Conservation (phyloP, 2,329 filamentous ascomycete genomes). For the Cadophora gregata region DNA sequence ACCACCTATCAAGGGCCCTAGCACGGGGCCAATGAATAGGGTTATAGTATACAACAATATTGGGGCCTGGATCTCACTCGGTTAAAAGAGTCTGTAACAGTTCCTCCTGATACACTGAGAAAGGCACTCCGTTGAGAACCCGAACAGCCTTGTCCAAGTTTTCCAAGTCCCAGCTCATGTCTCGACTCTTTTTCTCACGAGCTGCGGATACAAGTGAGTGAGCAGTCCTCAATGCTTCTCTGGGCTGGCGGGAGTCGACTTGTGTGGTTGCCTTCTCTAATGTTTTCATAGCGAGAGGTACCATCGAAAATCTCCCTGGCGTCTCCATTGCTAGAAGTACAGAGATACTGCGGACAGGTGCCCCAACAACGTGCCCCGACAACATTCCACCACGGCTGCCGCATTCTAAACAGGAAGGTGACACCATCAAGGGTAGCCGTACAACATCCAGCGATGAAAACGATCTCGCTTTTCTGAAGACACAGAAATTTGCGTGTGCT, state of each 20-base stretch:
- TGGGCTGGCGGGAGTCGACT: conserved; percentile 32
- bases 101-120: neutral
- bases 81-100: neutral
- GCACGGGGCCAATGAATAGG: neutral
- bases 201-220: conserved; percentile 34
- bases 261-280: conserved; percentile 27
- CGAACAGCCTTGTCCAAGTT: conserved; percentile 30
- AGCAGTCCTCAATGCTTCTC: conserved; percentile 36
- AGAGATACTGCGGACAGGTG: conserved; percentile 35
- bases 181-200: conserved; percentile 25
- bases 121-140: conserved; percentile 12
- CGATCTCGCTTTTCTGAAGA: conserved; percentile 24
- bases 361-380: conserved; percentile 34
- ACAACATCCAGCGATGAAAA: conserved; percentile 27
- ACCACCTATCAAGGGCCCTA: neutral
- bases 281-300: conserved; percentile 31
- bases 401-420: conserved; percentile 22
- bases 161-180: conserved; percentile 27
- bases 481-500: conserved; percentile 35
- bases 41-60: neutral
- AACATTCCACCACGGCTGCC: conserved; percentile 37
- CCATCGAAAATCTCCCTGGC: conserved; percentile 30
- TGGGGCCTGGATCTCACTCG: neutral
- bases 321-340: conserved; percentile 34
- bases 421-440: conserved; percentile 31